Conservation (phyloP, 371 early-diverging fungal species). For the Massospora cicadina region DNA sequence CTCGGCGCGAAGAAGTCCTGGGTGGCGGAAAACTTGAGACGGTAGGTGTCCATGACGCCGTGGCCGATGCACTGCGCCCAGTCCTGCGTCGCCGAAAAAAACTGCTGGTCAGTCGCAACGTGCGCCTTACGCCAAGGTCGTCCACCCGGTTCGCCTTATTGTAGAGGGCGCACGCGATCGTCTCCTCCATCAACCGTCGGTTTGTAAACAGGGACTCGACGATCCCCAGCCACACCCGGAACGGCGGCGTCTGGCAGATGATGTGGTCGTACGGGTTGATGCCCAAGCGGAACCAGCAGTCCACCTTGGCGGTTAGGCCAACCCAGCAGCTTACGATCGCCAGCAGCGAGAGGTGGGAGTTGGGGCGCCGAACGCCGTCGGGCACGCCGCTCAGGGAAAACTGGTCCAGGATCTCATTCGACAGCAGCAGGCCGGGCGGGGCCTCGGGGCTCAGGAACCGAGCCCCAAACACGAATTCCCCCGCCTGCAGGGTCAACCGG, state of each 20-base stretch:
- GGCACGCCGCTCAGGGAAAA: slow-evolving; percentile 77
- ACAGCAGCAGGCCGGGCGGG: slow-evolving; percentile 43
- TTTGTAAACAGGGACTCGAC: slow-evolving; percentile 78
- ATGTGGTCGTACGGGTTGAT: slow-evolving; percentile 87
- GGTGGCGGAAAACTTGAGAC: slow-evolving; percentile 61
- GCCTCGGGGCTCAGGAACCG: slow-evolving; percentile 17
- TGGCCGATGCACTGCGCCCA: slow-evolving; percentile 82
- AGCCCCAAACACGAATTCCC: slow-evolving; percentile 69
- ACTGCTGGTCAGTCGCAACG: slow-evolving; percentile 23
- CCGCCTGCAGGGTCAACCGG: slow-evolving; percentile 25
- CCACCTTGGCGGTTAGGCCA: slow-evolving; percentile 23
- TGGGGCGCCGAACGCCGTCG: slow-evolving; percentile 49
- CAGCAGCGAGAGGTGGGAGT: slow-evolving; percentile 80
- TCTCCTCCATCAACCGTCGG: slow-evolving; percentile 51
- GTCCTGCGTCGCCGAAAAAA: slow-evolving; percentile 70
- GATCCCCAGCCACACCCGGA: slow-evolving; percentile 87
- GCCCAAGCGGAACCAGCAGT: slow-evolving; percentile 71
- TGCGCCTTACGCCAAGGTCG: slow-evolving; percentile 36
- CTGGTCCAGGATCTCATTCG: slow-evolving; percentile 63
- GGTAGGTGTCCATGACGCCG: slow-evolving; percentile 70
- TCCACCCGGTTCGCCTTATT: slow-evolving; percentile 68
- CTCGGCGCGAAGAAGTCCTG: slow-evolving; percentile 45
- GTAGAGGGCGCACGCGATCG: slow-evolving; percentile 65
- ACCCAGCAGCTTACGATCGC: slow-evolving; percentile 43
- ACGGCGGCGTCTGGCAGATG: slow-evolving; percentile 89